Base-by-base conservation (phyloP, 2,329 filamentous ascomycete species). In the Stagonosporopsis tanaceti region DNA sequence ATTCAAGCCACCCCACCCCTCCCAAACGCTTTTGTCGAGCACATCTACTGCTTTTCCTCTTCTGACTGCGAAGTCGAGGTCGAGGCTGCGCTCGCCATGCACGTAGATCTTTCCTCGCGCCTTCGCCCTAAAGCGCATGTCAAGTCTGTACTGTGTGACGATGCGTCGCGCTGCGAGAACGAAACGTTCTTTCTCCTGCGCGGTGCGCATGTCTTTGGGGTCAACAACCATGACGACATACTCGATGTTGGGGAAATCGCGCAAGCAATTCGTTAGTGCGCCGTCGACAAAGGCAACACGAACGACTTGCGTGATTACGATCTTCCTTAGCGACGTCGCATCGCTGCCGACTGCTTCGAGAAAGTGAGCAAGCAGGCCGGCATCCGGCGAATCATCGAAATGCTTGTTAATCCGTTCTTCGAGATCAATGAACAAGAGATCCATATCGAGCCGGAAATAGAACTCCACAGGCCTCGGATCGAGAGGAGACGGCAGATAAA, bases 331-430 rank as follows among this genome's bases (percentile, higher is more conserved):
- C 20, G 15, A 7, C 9, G 44, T 42, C 12, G 61, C 25, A 27
- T 66, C 38, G 44, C 60, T 58, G 1, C 53, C 53, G 11, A 27
- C 45, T 3, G 65, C 65, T 12, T 35, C 25, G 2, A 57, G 42
- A 17, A 69, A 67, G 28, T 69, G 67, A 20, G 64, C 53, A n/a
- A 69, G 46, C 2, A 69, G 11, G 1, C 67, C 67, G 12, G 44
- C 32, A 14, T 67, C 61, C 2, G 64, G 65, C 17, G 62, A 65
- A 50, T 65, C 61, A 25, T 69, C 67, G 27, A 53, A 62, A 45
- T 69, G 65, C 27, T 60, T 60, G 24, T 53, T 53, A 34, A 38
- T 44, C 5, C 30, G 27, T 14, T 58, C 60, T 22, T 59, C 53
- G 17, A 67, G 56, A 25, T 58, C 57, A 14, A 68, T 40, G 25